A percentile compares a stretch with the other conserved stretches of the same genome.
Evolutionary conservation across 352 stramenopile genomes (phyloP).

Genomic region (Plasmopara halstedii): DNA sequence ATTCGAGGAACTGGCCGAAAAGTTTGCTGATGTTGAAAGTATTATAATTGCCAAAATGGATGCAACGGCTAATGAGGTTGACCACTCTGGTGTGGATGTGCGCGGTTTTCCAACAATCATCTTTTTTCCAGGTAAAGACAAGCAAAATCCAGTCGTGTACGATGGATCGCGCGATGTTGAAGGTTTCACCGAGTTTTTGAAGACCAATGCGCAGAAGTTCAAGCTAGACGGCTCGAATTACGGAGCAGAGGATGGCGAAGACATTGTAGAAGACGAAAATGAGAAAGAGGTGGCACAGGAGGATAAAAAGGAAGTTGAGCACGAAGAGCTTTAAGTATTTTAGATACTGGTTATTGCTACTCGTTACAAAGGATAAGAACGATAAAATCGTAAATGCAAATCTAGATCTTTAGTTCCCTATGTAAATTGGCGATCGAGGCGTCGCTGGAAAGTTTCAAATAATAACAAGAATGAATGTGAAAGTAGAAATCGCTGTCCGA

Average conservation of each 20-base stretch:
- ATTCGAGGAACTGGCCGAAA: slow-evolving; percentile 87
- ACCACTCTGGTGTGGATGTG: slow-evolving; percentile 85
- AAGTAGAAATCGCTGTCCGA: slow-evolving; percentile 63
- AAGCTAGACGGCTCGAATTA: slow-evolving; percentile 54
- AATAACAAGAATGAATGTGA: slow-evolving; percentile 6
- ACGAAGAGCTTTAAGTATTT: slow-evolving; percentile 32
- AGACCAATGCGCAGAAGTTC: slow-evolving; percentile 84
- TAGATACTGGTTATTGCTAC: slow-evolving; percentile 18
- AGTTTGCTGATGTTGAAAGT: slow-evolving; percentile 83
- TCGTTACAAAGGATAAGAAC: slow-evolving; percentile 18
- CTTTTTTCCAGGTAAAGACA: slow-evolving; percentile 91
- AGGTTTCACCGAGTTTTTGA: slow-evolving; percentile 78
- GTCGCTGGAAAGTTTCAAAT: neutral
- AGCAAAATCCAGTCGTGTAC: slow-evolving; percentile 81
- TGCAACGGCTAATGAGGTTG: slow-evolving; percentile 92
- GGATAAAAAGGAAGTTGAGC: slow-evolving; percentile 27
- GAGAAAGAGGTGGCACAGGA: slow-evolving; percentile 10
- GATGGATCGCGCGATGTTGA: slow-evolving; percentile 80
- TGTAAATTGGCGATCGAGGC: too few relatives aligned
- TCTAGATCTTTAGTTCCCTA: too few relatives aligned
- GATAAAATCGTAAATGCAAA: slow-evolving; percentile 22
- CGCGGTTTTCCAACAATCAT: slow-evolving; percentile 92
- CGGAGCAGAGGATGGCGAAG: slow-evolving; percentile 31
- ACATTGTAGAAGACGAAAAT: slow-evolving; percentile 10
- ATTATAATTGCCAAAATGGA: slow-evolving; percentile 96